Evolutionary conservation across 352 stramenopile species (phyloP), one percentile per base, ranked within the genome.

Genomic region (Phytophthora tubulina): DNA sequence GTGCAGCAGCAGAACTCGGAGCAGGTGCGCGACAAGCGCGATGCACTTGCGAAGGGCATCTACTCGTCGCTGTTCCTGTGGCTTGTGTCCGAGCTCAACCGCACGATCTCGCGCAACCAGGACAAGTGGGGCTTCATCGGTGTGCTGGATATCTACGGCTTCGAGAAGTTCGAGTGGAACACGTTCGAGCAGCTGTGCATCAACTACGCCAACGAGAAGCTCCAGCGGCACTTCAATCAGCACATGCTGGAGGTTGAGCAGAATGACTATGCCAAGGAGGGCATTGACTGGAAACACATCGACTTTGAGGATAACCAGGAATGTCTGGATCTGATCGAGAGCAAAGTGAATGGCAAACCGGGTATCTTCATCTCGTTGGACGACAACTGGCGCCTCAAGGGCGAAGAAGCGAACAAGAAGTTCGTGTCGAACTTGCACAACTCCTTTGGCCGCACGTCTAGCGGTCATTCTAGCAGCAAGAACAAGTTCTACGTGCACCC

Each of bases 121-220:
- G 82, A 94, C 57, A 95, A 93, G 68, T 96, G 88, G 89, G 89
- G 88, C 1, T 97, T 98, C 55, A 99, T 99, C 66, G 95, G 95
- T 72, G 92, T 99, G 27, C 72, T 99, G 21, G 97, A 99, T 87
- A 99, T 99, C 70, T 99, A 99, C 76, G 97, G 97, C 11, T 99
- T 99, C 78, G 97, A 99, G 73, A 96, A 94, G 51, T 99, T 99
- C 63, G 86, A 98, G 52, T 96, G 89, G 91, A 97, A 97, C 62
- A 98, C 91, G 21, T 99, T 99, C 65, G 96, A 99, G 80, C 97
- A 99, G 70, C 80, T 99, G 6, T 99, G 96, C 70, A 99, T 99
- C 67, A 99, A 99, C 77, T 99, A 97, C 57, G 94, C 91, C 48
- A 99, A 99, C 69, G 96, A 99, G 67, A 98, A 98, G 76, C 80